A percentile compares a stretch with the other conserved stretches of the same genome.
Conservation (phyloP, 768 basidiomycete species). For the Rhizopogon vinicolor region DNA sequence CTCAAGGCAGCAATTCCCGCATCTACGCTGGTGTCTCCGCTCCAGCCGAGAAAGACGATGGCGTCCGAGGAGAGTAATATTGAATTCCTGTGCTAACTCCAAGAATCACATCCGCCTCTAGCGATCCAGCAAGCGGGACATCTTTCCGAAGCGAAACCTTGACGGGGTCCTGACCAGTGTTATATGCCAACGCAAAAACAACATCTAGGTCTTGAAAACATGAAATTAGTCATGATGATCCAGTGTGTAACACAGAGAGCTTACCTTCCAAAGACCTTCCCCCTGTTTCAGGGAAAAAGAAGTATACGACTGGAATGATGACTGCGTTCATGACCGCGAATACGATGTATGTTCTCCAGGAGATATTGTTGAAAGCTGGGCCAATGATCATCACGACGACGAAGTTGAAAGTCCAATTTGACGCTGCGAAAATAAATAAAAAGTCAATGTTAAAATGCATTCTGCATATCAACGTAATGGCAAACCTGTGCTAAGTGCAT, state of each 20-base stretch:
- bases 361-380: slow-evolving; percentile 7
- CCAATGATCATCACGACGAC: slow-evolving; percentile 9
- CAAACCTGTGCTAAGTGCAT: slow-evolving; percentile 23
- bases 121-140: slow-evolving; percentile 27
- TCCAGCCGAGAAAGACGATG: not conserved
- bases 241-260: not conserved
- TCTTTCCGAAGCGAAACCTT: slow-evolving; percentile 28
- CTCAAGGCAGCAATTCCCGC: not conserved
- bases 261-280: slow-evolving; percentile 8
- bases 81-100: slow-evolving; percentile 13
- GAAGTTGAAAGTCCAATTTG: slow-evolving; percentile 10
- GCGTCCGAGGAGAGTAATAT: not conserved
- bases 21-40: not conserved
- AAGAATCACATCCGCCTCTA: slow-evolving; percentile 30
- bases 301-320: slow-evolving; percentile 5
- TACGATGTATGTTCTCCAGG: slow-evolving; percentile 6
- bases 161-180: slow-evolving; percentile 29
- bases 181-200: slow-evolving; percentile 29
- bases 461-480: not conserved
- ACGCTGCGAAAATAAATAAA: slow-evolving; percentile 1
- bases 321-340: slow-evolving; percentile 5
- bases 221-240: not conserved
- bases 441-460: not conserved
- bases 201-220: slow-evolving; percentile 26
- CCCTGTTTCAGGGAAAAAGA: slow-evolving; percentile 8